Evolutionary conservation across 331 rosid species (phyloP).

Genomic region (Quercus tomentella): DNA sequence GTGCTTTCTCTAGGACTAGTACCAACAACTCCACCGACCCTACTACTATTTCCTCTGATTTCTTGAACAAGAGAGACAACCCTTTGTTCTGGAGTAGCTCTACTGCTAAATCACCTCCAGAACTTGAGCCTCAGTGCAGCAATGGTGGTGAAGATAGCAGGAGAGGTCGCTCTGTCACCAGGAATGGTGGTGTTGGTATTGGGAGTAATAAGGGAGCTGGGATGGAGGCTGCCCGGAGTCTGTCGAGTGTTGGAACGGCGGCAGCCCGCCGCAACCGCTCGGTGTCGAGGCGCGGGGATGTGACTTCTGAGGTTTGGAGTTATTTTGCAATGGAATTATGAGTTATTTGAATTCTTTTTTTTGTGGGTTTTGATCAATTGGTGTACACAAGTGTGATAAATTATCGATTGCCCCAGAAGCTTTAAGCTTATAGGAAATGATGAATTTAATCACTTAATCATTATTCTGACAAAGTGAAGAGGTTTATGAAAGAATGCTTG

Average conservation of each 20-base stretch:
- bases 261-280: slow-evolving; percentile 50
- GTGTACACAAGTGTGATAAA: too few species aligned
- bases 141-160: slow-evolving; percentile 8
- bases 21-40: not conserved
- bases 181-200: slow-evolving; percentile 30
- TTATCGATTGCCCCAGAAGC: too few species aligned
- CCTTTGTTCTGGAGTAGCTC: slow-evolving; percentile 58
- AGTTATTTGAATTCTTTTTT: not conserved
- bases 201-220: slow-evolving; percentile 12
- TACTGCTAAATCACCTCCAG: slow-evolving; percentile 8
- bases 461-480: too few species aligned
- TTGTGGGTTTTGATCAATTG: too few species aligned
- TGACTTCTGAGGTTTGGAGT: slow-evolving; percentile 58
- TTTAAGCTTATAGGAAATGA: too few species aligned
- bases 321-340: not conserved
- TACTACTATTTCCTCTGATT: slow-evolving; percentile 38
- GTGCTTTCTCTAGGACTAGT: slow-evolving; percentile 50
- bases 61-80: slow-evolving; percentile 78
- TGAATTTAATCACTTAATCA: too few species aligned
- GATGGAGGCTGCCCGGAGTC: slow-evolving; percentile 38
- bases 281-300: slow-evolving; percentile 36
- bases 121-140: not conserved
- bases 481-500: too few species aligned
- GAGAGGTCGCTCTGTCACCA: slow-evolving; percentile 47
- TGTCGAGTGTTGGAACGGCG: slow-evolving; percentile 35